Conservation (phyloP, 2,329 filamentous ascomycete genomes). For the Plectosphaerella cucumerina region DNA sequence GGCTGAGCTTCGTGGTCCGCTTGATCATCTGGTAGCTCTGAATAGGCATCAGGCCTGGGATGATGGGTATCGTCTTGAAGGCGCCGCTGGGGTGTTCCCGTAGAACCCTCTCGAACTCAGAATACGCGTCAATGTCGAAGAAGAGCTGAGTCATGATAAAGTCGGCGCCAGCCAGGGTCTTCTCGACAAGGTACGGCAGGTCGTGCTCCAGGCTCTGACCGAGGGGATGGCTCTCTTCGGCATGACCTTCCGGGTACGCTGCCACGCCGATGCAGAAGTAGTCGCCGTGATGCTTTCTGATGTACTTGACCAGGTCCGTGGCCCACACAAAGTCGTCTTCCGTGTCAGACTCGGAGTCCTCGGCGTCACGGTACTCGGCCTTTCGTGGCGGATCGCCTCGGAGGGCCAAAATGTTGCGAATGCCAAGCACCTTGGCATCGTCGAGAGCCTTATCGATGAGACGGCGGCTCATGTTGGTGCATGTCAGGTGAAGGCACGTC, state of each 20-base stretch:
- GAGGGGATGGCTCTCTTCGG: slow-evolving; percentile 79
- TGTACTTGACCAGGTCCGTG: slow-evolving; percentile 84
- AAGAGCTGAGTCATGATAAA: slow-evolving; percentile 99
- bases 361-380: slow-evolving; percentile 75
- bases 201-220: slow-evolving; percentile 71
- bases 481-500: slow-evolving; percentile 93
- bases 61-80: slow-evolving; percentile 84
- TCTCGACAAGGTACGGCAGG: slow-evolving; percentile 84
- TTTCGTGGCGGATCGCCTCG: slow-evolving; percentile 86
- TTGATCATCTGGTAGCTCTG: slow-evolving; percentile 96
- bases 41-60: slow-evolving; percentile 95
- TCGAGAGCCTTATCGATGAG: slow-evolving; percentile 86
- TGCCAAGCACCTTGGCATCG: slow-evolving; percentile 83
- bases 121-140: slow-evolving; percentile 83
- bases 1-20: slow-evolving; percentile 88
- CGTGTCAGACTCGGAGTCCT: slow-evolving; percentile 52
- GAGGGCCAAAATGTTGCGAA: slow-evolving; percentile 89
- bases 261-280: slow-evolving; percentile 97
- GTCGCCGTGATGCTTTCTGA: slow-evolving; percentile 78
- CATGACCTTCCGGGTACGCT: slow-evolving; percentile 91
- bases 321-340: slow-evolving; percentile 85
- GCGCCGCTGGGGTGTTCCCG: slow-evolving; percentile 76
- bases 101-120: slow-evolving; percentile 71
- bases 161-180: slow-evolving; percentile 86
- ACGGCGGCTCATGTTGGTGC: slow-evolving; percentile 90